Conservation (phyloP, 78 protist genomes). For the Speleostelium caveatum region DNA sequence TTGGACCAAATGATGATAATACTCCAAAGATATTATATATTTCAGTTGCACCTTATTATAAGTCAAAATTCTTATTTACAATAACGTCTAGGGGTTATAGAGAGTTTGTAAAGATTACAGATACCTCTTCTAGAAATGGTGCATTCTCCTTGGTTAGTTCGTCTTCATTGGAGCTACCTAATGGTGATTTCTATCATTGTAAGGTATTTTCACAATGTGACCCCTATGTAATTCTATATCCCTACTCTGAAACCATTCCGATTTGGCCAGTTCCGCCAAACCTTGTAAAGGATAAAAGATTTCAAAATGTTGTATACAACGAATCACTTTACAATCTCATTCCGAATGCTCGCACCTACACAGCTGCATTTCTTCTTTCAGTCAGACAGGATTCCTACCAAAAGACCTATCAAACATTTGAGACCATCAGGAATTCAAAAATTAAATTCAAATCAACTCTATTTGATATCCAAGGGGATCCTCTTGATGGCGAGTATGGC, state of each 20-base stretch:
- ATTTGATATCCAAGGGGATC: too few relatives aligned
- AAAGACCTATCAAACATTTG: too few relatives aligned
- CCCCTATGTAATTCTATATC: not conserved
- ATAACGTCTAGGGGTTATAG: constrained; percentile 3
- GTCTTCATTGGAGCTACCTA: constrained; percentile 26
- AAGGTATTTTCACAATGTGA: not conserved
- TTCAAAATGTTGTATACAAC: not conserved
- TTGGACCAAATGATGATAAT: constrained; percentile 31
- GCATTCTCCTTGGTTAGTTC: constrained; percentile 22
- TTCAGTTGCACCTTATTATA: constrained; percentile 31
- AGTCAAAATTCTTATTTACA: constrained; percentile 30
- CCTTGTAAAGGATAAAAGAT: not conserved
- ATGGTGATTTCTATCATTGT: not conserved
- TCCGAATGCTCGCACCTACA: not conserved
- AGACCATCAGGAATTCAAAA: too few relatives aligned
- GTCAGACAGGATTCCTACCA: too few relatives aligned
- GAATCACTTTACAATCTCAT: not conserved
- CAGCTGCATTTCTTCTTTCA: constrained; percentile 59
- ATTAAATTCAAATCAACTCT: too few relatives aligned
- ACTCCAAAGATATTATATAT: constrained; percentile 54
- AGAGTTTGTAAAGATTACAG: not conserved
- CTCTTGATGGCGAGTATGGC: too few relatives aligned
- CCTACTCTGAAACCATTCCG: constrained; percentile 14
- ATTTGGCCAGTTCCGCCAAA: constrained; percentile 61
- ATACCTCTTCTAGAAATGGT: constrained; percentile 20